A percentile compares a stretch with the other conserved stretches of the same genome.
Evolutionary conservation across 208 protist genomes (phyloP).

Genomic region (Angomonas desouzai): DNA sequence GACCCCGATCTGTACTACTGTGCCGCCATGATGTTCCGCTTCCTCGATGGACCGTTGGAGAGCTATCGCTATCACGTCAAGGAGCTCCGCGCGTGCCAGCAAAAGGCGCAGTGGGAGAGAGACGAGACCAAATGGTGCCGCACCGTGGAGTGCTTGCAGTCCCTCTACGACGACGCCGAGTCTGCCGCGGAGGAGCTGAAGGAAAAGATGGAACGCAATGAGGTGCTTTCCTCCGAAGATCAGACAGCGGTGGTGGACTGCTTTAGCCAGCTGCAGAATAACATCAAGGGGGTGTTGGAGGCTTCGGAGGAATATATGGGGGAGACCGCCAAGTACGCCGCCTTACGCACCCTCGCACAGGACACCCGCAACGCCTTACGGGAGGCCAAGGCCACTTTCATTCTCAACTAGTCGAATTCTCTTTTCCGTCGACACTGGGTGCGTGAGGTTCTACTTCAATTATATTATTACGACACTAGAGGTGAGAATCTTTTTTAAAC

Average conservation of each 20-base stretch:
- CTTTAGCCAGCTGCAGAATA: conserved; percentile 54
- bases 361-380: conserved; percentile 33
- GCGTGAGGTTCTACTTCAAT: not conserved
- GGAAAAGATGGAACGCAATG: conserved; percentile 14
- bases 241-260: conserved; percentile 32
- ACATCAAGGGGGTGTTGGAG: conserved; percentile 58
- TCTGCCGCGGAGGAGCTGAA: conserved; percentile 29
- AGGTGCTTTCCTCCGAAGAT: conserved; percentile 13
- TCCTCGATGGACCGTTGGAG: conserved; percentile 70
- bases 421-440: too few species aligned
- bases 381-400: conserved; percentile 40
- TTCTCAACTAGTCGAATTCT: conserved; percentile 12
- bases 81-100: conserved; percentile 76
- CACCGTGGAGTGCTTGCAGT: conserved; percentile 57
- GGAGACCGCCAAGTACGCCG: conserved; percentile 30
- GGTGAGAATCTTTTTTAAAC: not conserved
- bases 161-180: conserved; percentile 36
- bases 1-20: conserved; percentile 81
- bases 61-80: conserved; percentile 66
- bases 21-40: conserved; percentile 52
- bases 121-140: conserved; percentile 41
- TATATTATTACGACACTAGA: not conserved
- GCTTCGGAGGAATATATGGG: conserved; percentile 73
- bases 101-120: conserved; percentile 83
- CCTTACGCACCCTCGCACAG: conserved; percentile 40